These are phyloP conservation scores for Yamadazyma blattariae DNA, from an alignment of 1,139 yeast species.

Conservation along the genomic window DNA sequence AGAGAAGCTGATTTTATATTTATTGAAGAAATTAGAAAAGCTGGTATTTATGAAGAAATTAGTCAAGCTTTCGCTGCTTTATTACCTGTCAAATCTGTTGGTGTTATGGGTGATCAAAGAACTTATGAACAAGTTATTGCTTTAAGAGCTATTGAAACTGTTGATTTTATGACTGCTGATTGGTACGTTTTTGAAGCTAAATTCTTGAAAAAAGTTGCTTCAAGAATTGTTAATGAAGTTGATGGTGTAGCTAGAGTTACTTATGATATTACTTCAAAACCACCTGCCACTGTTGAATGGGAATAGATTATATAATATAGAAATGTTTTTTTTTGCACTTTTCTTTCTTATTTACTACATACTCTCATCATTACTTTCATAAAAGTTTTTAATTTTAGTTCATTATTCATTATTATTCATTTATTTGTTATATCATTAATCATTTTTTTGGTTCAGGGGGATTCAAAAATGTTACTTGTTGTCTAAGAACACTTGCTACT, in stretches of 20 bases:
- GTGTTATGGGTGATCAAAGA: conserved; percentile 99
- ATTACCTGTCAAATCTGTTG: conserved; percentile 96
- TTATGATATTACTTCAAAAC: conserved; percentile 97
- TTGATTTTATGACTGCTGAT: conserved; percentile 99
- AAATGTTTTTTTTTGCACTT: background rate
- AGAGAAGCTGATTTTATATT: conserved; percentile 95
- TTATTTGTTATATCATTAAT: too few species aligned
- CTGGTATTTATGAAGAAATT: conserved; percentile 88
- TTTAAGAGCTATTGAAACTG: conserved; percentile 94
- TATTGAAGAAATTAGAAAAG: conserved; percentile 91
- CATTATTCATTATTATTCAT: background rate
- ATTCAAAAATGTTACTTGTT: conserved; percentile 14
- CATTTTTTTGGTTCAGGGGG: background rate
- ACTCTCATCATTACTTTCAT: background rate
- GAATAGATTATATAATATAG: conserved; percentile 50
- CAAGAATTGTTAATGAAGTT: conserved; percentile 97
- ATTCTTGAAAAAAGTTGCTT: conserved; percentile 89
- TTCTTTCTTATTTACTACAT: background rate
- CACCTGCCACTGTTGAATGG: conserved; percentile 99
- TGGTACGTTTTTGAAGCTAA: conserved; percentile 94
- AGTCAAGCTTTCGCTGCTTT: conserved; percentile 98
- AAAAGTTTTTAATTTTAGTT: background rate
- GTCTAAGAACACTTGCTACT: conserved; percentile 51
- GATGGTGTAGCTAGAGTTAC: conserved; percentile 99
- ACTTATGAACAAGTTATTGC: conserved; percentile 99